Conservation (phyloP, 805 yeast genomes). For the Nakazawaea sp. region DNA sequence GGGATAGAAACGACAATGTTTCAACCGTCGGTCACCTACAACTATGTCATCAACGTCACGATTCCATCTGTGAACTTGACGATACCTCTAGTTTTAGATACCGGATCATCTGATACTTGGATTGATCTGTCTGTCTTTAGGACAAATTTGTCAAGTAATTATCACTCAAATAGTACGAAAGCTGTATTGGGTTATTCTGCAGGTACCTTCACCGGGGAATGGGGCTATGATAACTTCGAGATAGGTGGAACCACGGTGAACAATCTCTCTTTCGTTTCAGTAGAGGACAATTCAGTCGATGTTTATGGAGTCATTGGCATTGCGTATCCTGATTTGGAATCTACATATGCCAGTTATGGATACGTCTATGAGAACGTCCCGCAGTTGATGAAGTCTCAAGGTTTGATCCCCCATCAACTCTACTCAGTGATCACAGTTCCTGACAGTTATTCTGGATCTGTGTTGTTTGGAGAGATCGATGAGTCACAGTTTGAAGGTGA, state of each 20-base stretch:
- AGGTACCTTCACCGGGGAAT: constrained; percentile 39
- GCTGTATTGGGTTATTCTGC: constrained; percentile 44
- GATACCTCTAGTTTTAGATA: constrained; percentile 58
- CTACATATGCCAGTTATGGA: constrained; percentile 33
- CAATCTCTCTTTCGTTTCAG: constrained; percentile 56
- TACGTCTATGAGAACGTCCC: constrained; percentile 65
- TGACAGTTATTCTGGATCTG: constrained; percentile 36
- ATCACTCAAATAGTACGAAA: constrained; percentile 29
- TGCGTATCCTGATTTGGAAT: constrained; percentile 64
- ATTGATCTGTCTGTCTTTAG: constrained; percentile 23
- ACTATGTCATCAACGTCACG: background rate
- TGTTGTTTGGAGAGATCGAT: constrained; percentile 71
- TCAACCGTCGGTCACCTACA: background rate
- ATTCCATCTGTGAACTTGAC: constrained; percentile 13
- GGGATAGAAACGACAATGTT: background rate
- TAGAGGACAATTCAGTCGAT: constrained; percentile 60
- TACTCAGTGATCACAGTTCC: constrained; percentile 58
- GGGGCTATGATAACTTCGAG: constrained; percentile 58
- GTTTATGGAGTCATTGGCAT: constrained; percentile 68
- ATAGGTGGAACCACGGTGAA: constrained; percentile 42
- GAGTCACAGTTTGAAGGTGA: background rate
- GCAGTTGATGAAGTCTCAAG: constrained; percentile 45
- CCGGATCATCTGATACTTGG: constrained; percentile 76
- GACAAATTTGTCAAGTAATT: constrained; percentile 30
- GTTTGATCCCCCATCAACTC: constrained; percentile 44